A percentile compares a stretch with the other conserved stretches of the same genome.
phyloP scores from a whole-genome alignment of 2,329 filamentous ascomycete species.

The Albifimbria verrucaria region DNA sequence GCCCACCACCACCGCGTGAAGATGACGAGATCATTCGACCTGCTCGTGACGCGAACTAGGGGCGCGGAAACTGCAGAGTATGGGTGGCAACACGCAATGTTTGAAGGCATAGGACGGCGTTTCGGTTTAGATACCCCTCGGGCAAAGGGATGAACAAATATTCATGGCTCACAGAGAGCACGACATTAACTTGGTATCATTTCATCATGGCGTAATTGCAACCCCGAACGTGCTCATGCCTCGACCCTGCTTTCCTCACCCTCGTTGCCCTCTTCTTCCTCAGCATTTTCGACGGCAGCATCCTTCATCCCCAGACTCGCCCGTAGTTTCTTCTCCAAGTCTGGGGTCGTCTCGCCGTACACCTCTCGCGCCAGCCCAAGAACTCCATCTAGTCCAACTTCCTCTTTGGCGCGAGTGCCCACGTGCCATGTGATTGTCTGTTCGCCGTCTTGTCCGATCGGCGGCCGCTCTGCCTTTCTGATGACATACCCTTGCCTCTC shows the following conservation, averaged over 20 bases:
- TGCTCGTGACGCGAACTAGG: background rate
- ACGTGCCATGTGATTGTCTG: slow-evolving; percentile 78
- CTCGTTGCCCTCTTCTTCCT: slow-evolving; percentile 21
- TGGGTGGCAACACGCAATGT: background rate
- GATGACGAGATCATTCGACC: slow-evolving; percentile 29
- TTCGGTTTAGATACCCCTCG: slow-evolving; percentile 20
- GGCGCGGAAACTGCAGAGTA: background rate
- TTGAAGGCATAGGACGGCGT: slow-evolving; percentile 13
- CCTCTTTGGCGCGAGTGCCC: slow-evolving; percentile 79
- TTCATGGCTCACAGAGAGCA: background rate
- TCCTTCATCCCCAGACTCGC: slow-evolving; percentile 56
- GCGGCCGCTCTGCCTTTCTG: slow-evolving; percentile 62
- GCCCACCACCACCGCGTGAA: slow-evolving; percentile 55
- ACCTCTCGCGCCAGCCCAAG: slow-evolving; percentile 64
- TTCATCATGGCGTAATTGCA: background rate
- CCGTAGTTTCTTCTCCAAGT: slow-evolving; percentile 57
- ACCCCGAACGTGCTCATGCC: slow-evolving; percentile 4
- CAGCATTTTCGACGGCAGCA: background rate
- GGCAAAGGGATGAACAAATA: slow-evolving; percentile 5
- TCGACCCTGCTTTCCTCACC: slow-evolving; percentile 12
- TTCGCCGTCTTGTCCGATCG: slow-evolving; percentile 58
- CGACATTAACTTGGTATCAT: slow-evolving; percentile 13
- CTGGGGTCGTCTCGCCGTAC: slow-evolving; percentile 51
- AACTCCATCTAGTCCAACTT: slow-evolving; percentile 76
- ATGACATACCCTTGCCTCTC: slow-evolving; percentile 81